Evolutionary conservation across 371 early-diverging fungal genomes (phyloP).

Genomic region (Mucor racemosus): DNA sequence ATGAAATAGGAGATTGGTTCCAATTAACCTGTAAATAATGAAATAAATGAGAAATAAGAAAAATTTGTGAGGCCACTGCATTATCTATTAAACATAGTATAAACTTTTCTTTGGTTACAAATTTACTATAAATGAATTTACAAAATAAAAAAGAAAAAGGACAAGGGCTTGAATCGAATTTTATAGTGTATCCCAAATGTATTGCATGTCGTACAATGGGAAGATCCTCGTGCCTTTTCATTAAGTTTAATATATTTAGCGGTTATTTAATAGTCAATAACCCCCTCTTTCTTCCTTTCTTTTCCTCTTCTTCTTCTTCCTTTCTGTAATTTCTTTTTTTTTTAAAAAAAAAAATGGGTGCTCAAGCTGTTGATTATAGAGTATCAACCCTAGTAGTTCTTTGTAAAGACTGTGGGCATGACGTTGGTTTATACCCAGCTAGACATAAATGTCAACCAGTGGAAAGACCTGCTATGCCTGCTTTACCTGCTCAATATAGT

Average conservation of each 20-base stretch:
- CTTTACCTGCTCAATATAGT: constrained; percentile 35
- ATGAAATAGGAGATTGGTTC: too few species aligned
- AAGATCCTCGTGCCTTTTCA: constrained; percentile 23
- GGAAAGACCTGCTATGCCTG: constrained; percentile 52
- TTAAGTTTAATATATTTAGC: constrained; percentile 11
- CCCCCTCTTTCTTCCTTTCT: constrained; percentile 13
- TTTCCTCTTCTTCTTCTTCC: constrained; percentile 12
- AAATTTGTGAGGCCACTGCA: too few species aligned
- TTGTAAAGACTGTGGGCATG: constrained; percentile 73
- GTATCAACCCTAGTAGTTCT: constrained; percentile 66
- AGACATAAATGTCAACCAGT: constrained; percentile 63
- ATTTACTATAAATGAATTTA: too few species aligned
- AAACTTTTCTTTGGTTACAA: too few species aligned
- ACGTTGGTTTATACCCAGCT: constrained; percentile 73
- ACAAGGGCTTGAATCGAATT: background rate
- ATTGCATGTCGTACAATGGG: constrained; percentile 14
- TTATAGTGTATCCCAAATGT: background rate
- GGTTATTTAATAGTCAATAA: background rate
- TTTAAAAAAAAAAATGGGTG: constrained; percentile 37
- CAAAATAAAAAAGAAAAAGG: background rate
- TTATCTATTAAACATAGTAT: too few species aligned
- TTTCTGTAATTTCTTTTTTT: background rate
- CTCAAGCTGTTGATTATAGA: constrained; percentile 64
- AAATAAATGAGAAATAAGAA: too few species aligned
- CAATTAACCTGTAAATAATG: too few species aligned